Percentiles rank a stretch among this genome's conserved stretches.
Conservation (phyloP, 2,329 filamentous ascomycete genomes). For the Chrysoporthe austroafricana region DNA sequence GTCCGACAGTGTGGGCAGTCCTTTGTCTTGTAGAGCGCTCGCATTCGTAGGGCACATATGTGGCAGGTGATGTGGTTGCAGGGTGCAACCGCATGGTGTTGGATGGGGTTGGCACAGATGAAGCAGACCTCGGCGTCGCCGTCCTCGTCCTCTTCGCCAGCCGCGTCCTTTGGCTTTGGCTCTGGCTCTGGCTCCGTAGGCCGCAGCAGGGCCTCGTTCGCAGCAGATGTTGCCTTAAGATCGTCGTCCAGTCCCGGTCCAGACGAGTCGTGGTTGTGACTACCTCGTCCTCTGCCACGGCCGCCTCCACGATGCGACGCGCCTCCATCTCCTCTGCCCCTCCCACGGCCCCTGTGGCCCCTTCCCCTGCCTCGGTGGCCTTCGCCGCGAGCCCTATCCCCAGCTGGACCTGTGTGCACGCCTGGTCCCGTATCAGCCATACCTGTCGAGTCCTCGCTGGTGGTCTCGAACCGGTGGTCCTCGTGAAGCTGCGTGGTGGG, state of each 20-base stretch:
- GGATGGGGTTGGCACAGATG: slow-evolving; percentile 90
- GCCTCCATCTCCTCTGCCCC: slow-evolving; percentile 40
- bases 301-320: slow-evolving; percentile 43
- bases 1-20: slow-evolving; percentile 94
- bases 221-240: slow-evolving; percentile 17
- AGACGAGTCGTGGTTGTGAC: slow-evolving; percentile 27
- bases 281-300: slow-evolving; percentile 39
- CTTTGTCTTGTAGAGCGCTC: slow-evolving; percentile 94
- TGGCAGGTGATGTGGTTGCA: slow-evolving; percentile 98
- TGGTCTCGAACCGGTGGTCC: background rate
- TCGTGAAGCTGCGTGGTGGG: background rate
- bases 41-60: slow-evolving; percentile 88
- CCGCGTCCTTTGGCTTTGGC: slow-evolving; percentile 21
- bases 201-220: slow-evolving; percentile 23
- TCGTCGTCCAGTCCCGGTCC: slow-evolving; percentile 20
- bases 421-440: slow-evolving; percentile 28
- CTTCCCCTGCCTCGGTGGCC: slow-evolving; percentile 47
- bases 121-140: slow-evolving; percentile 87
- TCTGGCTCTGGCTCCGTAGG: background rate
- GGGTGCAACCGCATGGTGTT: slow-evolving; percentile 85
- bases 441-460: background rate
- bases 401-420: slow-evolving; percentile 31
- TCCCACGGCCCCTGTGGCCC: slow-evolving; percentile 47
- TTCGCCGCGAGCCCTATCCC: slow-evolving; percentile 36
- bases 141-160: slow-evolving; percentile 32